Base-by-base conservation (phyloP, 2,329 filamentous ascomycete genomes). In the Didymella exigua region DNA sequence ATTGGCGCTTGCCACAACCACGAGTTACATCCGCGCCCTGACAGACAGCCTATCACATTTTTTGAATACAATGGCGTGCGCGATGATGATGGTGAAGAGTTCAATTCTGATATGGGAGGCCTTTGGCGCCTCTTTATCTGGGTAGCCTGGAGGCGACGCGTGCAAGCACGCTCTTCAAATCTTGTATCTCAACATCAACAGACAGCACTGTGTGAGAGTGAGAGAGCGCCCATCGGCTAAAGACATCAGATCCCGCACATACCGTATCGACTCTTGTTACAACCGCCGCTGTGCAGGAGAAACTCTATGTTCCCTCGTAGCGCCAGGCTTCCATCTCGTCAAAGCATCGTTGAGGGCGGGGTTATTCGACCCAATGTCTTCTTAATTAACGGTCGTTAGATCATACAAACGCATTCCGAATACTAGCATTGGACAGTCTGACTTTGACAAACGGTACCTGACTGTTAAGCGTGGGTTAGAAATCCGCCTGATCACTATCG, bases 301-400 rank as follows among this genome's bases (percentile, higher is more conserved):
- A 23, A 4, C 7, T 27, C 5, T 24, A 26, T 43, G 26, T 38
- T 44, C 18, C 24, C 14, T 31, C 19, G 5, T 18, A 11, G n/a
- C 10, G 36, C 14, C 21, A 38, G 33, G 44, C 38, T 44, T 21
- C 51, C 24, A 44, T 44, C 38, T 34, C 19, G 16, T 21, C 30
- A 26, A 29, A 44, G 4, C 19, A 23, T 29, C 33, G 19, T 33
- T 18, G 38, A 49, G 38, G 40, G 44, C 40, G 51, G 51, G 45
- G 51, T 49, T 11, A 30, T 18, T 30, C 11, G 18, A 30, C 44
- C 31, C n/a, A 11, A 40, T 31, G n/a, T 16, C 30, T 13, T 18
- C 11, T 10, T 36, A 13, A 46, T 14, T 37, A n/a, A 19, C 36
- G 4, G 23, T 18, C 37, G 43, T 43, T 29, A 24, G 13, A 36